These are phyloP conservation scores for Rubia yunnanensis DNA, from an alignment of 257 asterid genomes.

Conservation along the genomic window DNA sequence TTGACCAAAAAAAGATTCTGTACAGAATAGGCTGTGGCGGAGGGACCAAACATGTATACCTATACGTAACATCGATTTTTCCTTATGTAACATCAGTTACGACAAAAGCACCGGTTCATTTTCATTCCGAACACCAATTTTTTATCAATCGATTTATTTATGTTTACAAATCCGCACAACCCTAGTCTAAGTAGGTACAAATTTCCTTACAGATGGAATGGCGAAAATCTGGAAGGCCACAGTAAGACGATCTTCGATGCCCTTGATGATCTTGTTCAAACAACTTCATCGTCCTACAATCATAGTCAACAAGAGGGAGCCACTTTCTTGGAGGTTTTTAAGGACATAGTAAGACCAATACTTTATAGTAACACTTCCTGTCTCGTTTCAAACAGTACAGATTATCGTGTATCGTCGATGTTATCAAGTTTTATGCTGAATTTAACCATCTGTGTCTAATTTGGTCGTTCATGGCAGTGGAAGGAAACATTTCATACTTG, in stretches of 20 bases:
- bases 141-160: no score
- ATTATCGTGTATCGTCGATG: no score
- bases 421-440: no score
- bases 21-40: no score
- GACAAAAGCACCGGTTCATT: no score
- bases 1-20: no score
- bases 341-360: constrained; percentile 31
- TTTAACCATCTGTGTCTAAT: not conserved
- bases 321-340: constrained; percentile 16
- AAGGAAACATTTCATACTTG: constrained; percentile 42
- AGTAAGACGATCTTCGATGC: constrained; percentile 49
- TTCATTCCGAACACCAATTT: no score
- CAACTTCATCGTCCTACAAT: constrained; percentile 17
- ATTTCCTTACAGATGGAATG: constrained; percentile 42
- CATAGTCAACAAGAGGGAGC: constrained; percentile 17
- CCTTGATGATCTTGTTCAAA: constrained; percentile 38
- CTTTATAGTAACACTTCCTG: constrained; percentile 36
- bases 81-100: no score
- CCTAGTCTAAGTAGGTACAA: no score
- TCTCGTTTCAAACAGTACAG: constrained; percentile 19
- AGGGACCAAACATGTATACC: no score
- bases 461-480: constrained; percentile 32
- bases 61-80: no score
- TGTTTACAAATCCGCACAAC: no score
- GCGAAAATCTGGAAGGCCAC: constrained; percentile 36